Base-by-base conservation (phyloP, 805 yeast species). In the Candida insectalens region DNA sequence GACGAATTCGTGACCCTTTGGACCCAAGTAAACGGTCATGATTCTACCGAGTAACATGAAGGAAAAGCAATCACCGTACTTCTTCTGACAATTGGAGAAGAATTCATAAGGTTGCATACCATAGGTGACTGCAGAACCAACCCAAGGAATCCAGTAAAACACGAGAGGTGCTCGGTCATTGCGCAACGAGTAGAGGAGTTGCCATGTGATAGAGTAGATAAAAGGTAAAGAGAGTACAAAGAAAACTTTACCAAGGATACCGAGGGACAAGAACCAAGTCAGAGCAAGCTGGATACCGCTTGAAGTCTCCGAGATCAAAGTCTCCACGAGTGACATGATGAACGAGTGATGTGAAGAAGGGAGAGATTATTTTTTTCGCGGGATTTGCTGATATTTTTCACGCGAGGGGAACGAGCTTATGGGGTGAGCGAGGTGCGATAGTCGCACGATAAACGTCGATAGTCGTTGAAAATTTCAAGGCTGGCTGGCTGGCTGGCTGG, bases 1-100 rank as follows among this genome's bases (percentile, higher is more conserved):
- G 30, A 89, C 85, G 55, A 92, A 88, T 57, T 92, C 98, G 59
- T 92, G 96, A 45, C 98, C 98, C 61, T 83, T 83, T 47, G 97
- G 96, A 32, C 97, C 98, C 49, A 92, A 65, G 53, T 84, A 87
- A 36, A 92, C 98, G 5, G 96, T 88, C 95, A 89, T 85, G 26
- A 77, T 80, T 51, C 74, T 82, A 36, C 98, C 98, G 46, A 92
- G 67, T 56, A 92, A 59, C 42, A 88, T 72, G 52, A 92, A 92
- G 18, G 96, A 78, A 53, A 87, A 92, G 33, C 85, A 83, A 57
- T 92, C 96, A 43, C 98, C 98, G 51, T 89, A 74, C 56, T 85
- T 80, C 45, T 67, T 54, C 45, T 87, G 83, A 59, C 88, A 80
- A 27, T 67, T 64, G 42, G 71, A 80, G 50, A 92, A 92, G 57